These are phyloP conservation scores for Naganishia antarctica DNA, from an alignment of 768 basidiomycete genomes.

Conservation along the genomic window DNA sequence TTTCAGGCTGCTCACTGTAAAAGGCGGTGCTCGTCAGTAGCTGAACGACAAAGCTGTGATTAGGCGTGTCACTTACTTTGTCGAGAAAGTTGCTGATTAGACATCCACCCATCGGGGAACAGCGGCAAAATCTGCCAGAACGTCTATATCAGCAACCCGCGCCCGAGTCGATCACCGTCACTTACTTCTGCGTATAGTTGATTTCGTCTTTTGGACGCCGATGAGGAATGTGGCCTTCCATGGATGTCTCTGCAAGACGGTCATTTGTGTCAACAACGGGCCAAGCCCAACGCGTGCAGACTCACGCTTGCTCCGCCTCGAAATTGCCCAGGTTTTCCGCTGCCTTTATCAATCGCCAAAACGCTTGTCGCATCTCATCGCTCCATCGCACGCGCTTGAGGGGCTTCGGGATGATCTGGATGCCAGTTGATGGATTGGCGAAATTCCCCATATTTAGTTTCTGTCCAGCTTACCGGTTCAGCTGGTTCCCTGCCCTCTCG, in stretches of 20 bases:
- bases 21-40: no score
- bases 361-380: not conserved
- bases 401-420: not conserved
- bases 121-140: slow-evolving; percentile 29
- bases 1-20: slow-evolving; percentile 3
- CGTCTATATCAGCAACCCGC: not conserved
- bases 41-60: no score
- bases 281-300: not conserved
- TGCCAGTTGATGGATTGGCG: not conserved
- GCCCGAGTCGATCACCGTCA: not conserved
- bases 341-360: slow-evolving; percentile 5
- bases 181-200: slow-evolving; percentile 13
- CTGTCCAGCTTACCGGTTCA: not conserved
- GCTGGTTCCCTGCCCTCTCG: not conserved
- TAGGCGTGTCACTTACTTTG: slow-evolving; percentile 40
- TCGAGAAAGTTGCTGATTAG: slow-evolving; percentile 32
- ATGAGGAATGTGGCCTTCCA: not conserved
- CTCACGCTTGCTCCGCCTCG: slow-evolving; percentile 6
- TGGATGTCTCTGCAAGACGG: not conserved
- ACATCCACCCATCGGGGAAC: slow-evolving; percentile 43
- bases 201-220: not conserved
- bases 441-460: no score
- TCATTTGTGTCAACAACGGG: not conserved
- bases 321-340: slow-evolving; percentile 1
- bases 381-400: slow-evolving; percentile 2